Conservation (phyloP, 169 alveolate genomes). For the Neospora caninum region DNA sequence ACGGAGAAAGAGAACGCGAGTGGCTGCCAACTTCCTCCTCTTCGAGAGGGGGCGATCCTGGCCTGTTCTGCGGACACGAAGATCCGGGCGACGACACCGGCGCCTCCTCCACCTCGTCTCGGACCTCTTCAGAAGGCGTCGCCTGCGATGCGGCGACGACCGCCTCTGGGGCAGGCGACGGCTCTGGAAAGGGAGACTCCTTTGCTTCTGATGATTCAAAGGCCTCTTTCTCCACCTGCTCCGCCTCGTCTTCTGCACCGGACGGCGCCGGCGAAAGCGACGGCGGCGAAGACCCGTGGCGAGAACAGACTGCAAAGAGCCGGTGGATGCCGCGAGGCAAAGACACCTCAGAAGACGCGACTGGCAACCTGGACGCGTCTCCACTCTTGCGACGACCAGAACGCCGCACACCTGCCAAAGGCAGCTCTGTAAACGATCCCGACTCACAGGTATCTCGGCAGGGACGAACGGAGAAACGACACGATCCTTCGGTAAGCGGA, state of each 20-base stretch:
- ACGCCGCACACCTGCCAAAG: too few species aligned
- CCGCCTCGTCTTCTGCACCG: not conserved
- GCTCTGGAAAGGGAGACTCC: not conserved
- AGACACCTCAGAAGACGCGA: not conserved
- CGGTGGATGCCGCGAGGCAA: not conserved
- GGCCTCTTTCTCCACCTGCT: not conserved
- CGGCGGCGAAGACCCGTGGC: slow-evolving; percentile 23
- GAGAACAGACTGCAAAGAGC: not conserved
- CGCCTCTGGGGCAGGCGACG: not conserved
- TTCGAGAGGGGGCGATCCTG: not conserved
- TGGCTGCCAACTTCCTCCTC: not conserved
- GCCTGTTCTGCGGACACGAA: not conserved
- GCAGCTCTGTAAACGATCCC: too few species aligned
- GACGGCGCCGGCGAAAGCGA: not conserved
- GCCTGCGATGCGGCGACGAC: not conserved
- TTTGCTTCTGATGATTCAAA: not conserved
- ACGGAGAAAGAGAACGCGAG: slow-evolving; percentile 38
- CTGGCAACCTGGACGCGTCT: too few species aligned
- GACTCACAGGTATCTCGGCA: too few species aligned
- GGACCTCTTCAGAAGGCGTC: not conserved
- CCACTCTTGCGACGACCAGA: too few species aligned
- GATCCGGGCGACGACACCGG: not conserved
- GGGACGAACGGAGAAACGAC: too few species aligned
- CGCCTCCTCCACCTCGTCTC: not conserved
- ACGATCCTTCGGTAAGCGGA: too few species aligned